Evolutionary conservation across 73 alveolate species (phyloP).

Genomic region (Chromera velia): DNA sequence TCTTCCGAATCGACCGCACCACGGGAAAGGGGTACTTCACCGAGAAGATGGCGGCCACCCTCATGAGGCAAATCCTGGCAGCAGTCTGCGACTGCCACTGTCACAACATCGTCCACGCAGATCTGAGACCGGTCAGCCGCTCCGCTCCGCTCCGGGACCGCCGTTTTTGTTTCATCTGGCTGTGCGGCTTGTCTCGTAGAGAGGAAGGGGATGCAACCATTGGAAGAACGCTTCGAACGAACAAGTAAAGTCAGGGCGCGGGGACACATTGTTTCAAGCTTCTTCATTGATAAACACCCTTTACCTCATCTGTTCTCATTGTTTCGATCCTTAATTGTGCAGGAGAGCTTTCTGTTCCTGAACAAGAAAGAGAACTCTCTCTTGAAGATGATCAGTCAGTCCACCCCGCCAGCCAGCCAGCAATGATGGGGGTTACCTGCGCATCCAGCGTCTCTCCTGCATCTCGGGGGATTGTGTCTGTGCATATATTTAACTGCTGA

Average conservation of each 20-base stretch:
- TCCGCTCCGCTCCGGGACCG: too few species aligned
- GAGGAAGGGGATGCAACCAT: background rate
- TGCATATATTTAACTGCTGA: too few species aligned
- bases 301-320: background rate
- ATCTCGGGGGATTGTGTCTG: too few species aligned
- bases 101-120: too few species aligned
- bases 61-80: conserved; percentile 31
- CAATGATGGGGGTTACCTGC: too few species aligned
- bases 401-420: too few species aligned
- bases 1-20: background rate
- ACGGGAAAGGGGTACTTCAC: conserved; percentile 9
- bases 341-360: background rate
- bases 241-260: too few species aligned
- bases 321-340: background rate
- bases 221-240: too few species aligned
- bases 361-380: background rate
- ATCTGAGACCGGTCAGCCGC: too few species aligned
- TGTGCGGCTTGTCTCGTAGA: background rate
- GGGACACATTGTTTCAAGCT: background rate
- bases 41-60: conserved; percentile 13
- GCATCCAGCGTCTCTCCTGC: too few species aligned
- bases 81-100: too few species aligned
- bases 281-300: background rate
- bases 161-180: background rate
- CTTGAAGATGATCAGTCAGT: background rate